Conservation (phyloP, 208 protist species). For the Trypanosoma brucei region DNA sequence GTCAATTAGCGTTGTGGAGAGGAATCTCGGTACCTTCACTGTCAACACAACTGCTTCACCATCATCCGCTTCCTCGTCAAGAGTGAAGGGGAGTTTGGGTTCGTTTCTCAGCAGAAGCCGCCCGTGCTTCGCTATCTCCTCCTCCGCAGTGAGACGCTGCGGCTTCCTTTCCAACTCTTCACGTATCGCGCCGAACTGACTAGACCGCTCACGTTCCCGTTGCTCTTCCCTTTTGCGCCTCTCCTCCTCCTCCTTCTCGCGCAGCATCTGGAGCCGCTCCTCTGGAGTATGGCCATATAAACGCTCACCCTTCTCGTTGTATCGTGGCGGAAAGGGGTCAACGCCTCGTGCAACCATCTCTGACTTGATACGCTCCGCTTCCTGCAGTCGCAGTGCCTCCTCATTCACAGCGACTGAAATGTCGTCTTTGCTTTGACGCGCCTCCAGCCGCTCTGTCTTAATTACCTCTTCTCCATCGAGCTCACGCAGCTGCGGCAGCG, state of each 20-base stretch:
- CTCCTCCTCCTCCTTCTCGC: slow-evolving; percentile 74
- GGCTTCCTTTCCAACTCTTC: slow-evolving; percentile 51
- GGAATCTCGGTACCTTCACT: slow-evolving; percentile 88
- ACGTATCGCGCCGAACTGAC: slow-evolving; percentile 54
- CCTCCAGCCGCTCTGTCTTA: slow-evolving; percentile 80
- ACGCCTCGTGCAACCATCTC: slow-evolving; percentile 69
- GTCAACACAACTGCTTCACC: slow-evolving; percentile 68
- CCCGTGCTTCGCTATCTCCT: slow-evolving; percentile 86
- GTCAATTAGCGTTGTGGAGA: slow-evolving; percentile 91
- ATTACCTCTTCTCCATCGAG: slow-evolving; percentile 89
- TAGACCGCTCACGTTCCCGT: slow-evolving; percentile 28
- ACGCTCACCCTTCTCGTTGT: slow-evolving; percentile 87
- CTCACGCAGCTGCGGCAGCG: slow-evolving; percentile 89
- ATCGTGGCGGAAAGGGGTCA: slow-evolving; percentile 73
- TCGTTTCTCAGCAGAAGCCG: slow-evolving; percentile 90
- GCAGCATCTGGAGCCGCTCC: slow-evolving; percentile 84
- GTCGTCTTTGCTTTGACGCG: slow-evolving; percentile 75
- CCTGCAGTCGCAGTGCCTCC: slow-evolving; percentile 42
- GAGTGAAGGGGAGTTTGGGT: slow-evolving; percentile 78
- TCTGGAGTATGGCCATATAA: slow-evolving; percentile 89
- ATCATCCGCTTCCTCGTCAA: slow-evolving; percentile 64
- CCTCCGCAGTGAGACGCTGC: slow-evolving; percentile 63
- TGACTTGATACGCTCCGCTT: slow-evolving; percentile 63
- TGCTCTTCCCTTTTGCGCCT: slow-evolving; percentile 23
- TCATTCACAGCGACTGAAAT: slow-evolving; percentile 41